Evolutionary conservation across 1,284 basidiomycete genomes (phyloP).

Genomic region (Fomitopsis betulina): DNA sequence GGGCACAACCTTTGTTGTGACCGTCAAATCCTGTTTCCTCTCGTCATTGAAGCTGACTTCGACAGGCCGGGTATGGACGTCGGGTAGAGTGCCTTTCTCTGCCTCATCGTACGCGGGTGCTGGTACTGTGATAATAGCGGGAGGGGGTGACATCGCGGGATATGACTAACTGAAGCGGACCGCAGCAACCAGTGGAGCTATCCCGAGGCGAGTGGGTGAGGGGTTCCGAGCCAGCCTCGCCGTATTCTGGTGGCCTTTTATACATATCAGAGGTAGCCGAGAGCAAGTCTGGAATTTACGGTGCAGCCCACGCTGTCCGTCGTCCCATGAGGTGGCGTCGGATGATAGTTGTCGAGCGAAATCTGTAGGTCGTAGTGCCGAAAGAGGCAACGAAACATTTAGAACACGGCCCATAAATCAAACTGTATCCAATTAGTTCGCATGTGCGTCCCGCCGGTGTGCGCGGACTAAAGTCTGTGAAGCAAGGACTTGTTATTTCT

Average conservation of each 20-base stretch:
- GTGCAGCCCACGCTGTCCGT: neutral
- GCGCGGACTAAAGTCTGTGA: neutral
- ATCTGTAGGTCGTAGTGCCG: neutral
- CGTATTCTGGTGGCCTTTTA: neutral
- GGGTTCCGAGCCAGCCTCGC: neutral
- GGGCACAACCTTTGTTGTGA: slow-evolving; percentile 19
- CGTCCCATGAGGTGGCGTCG: slow-evolving; percentile 1
- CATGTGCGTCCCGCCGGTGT: neutral
- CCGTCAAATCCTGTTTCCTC: slow-evolving; percentile 27
- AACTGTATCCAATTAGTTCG: neutral
- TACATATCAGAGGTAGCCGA: neutral
- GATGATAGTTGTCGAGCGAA: neutral
- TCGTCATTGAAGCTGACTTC: slow-evolving; percentile 29
- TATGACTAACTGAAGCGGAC: slow-evolving; percentile 6
- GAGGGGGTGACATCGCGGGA: slow-evolving; percentile 21
- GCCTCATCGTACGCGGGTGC: slow-evolving; percentile 43
- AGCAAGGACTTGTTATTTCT: neutral
- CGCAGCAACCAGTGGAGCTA: neutral
- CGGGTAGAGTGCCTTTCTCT: slow-evolving; percentile 50
- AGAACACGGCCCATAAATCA: neutral
- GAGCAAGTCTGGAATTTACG: neutral
- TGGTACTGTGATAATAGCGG: slow-evolving; percentile 22
- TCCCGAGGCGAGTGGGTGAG: slow-evolving; percentile 6
- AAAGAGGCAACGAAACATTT: neutral
- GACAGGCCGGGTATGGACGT: slow-evolving; percentile 29